These are phyloP conservation scores for Solanum ossicruentum DNA, from an alignment of 257 asterid species.

Conservation along the genomic window DNA sequence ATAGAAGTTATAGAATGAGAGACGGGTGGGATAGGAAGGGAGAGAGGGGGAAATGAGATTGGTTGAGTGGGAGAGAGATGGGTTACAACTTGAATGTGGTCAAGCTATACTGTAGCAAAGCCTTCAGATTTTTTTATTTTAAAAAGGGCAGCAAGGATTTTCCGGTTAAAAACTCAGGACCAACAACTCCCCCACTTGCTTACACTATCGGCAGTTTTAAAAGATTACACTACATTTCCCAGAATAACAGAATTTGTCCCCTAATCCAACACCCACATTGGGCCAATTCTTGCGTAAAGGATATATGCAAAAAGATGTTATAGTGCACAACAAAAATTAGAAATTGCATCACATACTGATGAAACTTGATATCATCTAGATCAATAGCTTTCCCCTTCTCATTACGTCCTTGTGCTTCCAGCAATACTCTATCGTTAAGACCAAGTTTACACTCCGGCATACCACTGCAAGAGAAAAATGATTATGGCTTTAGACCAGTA, in stretches of 20 bases:
- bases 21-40: background rate
- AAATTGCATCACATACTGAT: constrained; percentile 53
- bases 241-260: background rate
- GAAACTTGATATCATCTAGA: constrained; percentile 96
- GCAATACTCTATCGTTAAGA: constrained; percentile 86
- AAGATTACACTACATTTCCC: background rate
- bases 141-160: background rate
- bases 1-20: constrained; percentile 1
- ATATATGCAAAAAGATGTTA: background rate
- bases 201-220: background rate
- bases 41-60: background rate
- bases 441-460: constrained; percentile 99
- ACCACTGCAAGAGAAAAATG: constrained; percentile 55
- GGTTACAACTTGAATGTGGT: background rate
- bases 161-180: background rate
- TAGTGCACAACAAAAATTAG: background rate
- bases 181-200: background rate
- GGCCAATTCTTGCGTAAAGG: background rate
- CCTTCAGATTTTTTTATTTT: background rate
- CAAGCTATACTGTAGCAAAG: background rate
- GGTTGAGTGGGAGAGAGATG: background rate
- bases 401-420: constrained; percentile 93
- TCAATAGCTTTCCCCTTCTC: constrained; percentile 97
- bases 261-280: background rate
- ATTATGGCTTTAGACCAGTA: background rate